These are phyloP conservation scores for Saturnispora saitoi DNA, from an alignment of 805 yeast genomes.

Conservation along the genomic window DNA sequence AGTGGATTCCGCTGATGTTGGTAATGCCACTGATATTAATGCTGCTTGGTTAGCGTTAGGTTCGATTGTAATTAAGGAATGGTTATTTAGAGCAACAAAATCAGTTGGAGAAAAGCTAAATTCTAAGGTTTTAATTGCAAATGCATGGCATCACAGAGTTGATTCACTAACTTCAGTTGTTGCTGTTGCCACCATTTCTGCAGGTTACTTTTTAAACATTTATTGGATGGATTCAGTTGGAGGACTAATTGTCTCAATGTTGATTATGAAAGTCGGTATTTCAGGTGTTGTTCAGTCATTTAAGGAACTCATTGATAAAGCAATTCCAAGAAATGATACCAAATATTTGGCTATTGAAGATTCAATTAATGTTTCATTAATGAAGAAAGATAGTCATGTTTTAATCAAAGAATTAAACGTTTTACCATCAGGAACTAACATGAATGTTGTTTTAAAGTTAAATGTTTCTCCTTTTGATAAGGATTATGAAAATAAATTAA, in stretches of 20 bases:
- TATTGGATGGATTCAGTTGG: conserved; percentile 90
- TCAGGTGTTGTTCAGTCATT: conserved; percentile 62
- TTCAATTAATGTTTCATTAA: conserved; percentile 27
- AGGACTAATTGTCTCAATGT: conserved; percentile 73
- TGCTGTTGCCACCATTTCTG: conserved; percentile 79
- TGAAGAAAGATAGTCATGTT: conserved; percentile 27
- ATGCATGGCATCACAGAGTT: conserved; percentile 98
- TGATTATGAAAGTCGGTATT: conserved; percentile 80
- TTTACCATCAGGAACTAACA: conserved; percentile 46
- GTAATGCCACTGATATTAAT: conserved; percentile 57
- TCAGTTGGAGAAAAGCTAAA: conserved; percentile 68
- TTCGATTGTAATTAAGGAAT: conserved; percentile 79
- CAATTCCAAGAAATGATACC: conserved; percentile 43
- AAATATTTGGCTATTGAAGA: conserved; percentile 36
- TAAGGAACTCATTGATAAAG: conserved; percentile 71
- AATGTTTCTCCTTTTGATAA: conserved; percentile 26
- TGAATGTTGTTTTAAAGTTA: conserved; percentile 32
- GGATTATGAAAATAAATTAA: conserved; percentile 23
- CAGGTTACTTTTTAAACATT: conserved; percentile 69
- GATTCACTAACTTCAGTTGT: conserved; percentile 89
- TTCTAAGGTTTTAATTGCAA: conserved; percentile 87
- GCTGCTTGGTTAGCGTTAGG: conserved; percentile 97
- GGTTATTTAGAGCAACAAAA: conserved; percentile 77
- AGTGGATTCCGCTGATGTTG: conserved; percentile 15
- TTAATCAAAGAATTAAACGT: conserved; percentile 35